These are phyloP conservation scores for Thalia dealbata DNA, from an alignment of 176 grass and related monocot genomes.

Conservation along the genomic window DNA sequence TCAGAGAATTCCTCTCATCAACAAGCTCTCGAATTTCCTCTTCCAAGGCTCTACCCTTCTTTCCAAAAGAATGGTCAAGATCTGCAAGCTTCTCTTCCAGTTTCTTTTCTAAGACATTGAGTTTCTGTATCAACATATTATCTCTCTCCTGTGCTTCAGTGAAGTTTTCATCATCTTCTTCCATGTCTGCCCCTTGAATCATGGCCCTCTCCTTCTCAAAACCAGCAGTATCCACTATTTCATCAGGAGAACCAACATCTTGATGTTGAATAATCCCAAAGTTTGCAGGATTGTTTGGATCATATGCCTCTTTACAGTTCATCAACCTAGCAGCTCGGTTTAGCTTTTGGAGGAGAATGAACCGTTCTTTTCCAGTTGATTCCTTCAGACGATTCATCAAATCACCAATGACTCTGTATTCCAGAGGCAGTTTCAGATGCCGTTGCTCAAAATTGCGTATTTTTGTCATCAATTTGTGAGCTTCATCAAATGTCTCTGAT, in stretches of 20 bases:
- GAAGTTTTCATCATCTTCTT: constrained; percentile 53
- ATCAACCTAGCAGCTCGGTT: constrained; percentile 72
- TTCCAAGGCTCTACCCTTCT: constrained; percentile 76
- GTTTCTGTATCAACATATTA: constrained; percentile 56
- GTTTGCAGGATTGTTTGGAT: constrained; percentile 70
- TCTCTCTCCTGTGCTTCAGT: constrained; percentile 62
- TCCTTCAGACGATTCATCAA: constrained; percentile 80
- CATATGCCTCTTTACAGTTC: constrained; percentile 77
- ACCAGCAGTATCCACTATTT: constrained; percentile 50
- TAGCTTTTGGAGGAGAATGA: constrained; percentile 75
- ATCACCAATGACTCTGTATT: constrained; percentile 90
- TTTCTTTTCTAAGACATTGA: constrained; percentile 74
- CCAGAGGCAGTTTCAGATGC: constrained; percentile 61
- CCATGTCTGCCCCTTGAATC: constrained; percentile 39
- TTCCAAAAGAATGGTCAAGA: constrained; percentile 84
- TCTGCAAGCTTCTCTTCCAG: constrained; percentile 52
- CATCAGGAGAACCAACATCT: constrained; percentile 60
- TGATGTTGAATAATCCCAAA: constrained; percentile 80
- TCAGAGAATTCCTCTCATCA: constrained; percentile 63
- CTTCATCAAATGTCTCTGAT: constrained; percentile 77
- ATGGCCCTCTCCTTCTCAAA: constrained; percentile 71
- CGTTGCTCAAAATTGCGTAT: constrained; percentile 78
- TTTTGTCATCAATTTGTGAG: constrained; percentile 70
- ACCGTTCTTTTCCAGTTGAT: constrained; percentile 66
- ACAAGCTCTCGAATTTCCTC: constrained; percentile 72